Base-by-base conservation (phyloP, 192 early-diverging fungal genomes). In the Geranomyces michiganensis region DNA sequence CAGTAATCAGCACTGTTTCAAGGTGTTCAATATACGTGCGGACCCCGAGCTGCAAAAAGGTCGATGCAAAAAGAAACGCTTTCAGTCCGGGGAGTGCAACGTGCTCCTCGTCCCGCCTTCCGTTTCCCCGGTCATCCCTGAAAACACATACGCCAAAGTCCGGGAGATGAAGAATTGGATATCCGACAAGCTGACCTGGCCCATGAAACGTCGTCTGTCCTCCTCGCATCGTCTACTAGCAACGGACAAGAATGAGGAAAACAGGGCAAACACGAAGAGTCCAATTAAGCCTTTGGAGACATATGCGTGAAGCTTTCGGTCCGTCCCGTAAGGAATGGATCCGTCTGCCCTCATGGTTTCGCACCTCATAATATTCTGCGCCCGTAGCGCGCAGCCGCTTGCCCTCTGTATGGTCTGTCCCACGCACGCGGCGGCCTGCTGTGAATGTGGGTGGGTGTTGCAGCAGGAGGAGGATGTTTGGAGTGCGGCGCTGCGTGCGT, bases 131-230 rank as follows among this genome's bases (percentile, higher is more conserved):
- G n/a, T n/a, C n/a, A n/a, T n/a, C n/a, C n/a, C n/a, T n/a, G n/a
- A n/a, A n/a, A 41, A 41, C 1, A 10, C 71, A 58, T 84, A 90
- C 91, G 77, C 86, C 62, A 61, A 89, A 87, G 62, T 90, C 85
- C 31, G 84, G 79, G 33, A 99, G 78, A 76, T 94, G 82, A 19
- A 97, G 30, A 56, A 93, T 94, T 3, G 97, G 97, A 73, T 99
- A 99, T 15, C 88, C 93, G 21, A 99, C 93, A 41, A 99, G 84
- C 82, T 99, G 97, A 0, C 96, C 96, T 7, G 96, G 97, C 0
- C 97, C 97, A 78, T 99, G 97, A 74, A 92, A 99, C 0, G 97
- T 99, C 6, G 92, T 89, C 77, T 99, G 90, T 15, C 97, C 97
- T 26, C 97, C 97, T 17, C 96, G 80, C 64, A 86, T 79, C 0